Evolutionary conservation across 176 grass and related monocot genomes (phyloP), one percentile per base, ranked within the genome.

Genomic region (Oryza longistaminata): DNA sequence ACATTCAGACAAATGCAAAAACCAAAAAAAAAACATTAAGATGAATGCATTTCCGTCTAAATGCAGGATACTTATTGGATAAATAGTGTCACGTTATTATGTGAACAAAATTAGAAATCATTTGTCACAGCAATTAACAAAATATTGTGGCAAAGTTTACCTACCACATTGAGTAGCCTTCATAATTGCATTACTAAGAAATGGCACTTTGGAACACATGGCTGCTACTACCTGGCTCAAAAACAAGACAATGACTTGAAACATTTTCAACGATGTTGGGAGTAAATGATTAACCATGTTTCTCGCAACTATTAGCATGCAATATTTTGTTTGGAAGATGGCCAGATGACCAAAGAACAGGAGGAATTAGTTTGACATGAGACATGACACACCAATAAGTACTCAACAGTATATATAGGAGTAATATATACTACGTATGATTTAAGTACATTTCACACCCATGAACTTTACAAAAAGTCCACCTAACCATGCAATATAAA

Each of bases 201-300:
- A 90, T 82, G 94, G 94, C 82, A 97, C 88, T 85, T 97, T 97
- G 3, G 92, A 97, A 82, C 94, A 97, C 92, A 97, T 92, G 84
- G 94, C 87, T 79, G 87, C 94, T 48, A 97, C 69, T 42, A 92
- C 83, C 94, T 97, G 76, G 24, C 67, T 71, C 71, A 79, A 71
- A 71, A 26, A 82, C 26, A 86, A 66, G 35, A 64, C 65, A 43
- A 78, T 60, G 46, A 55, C 9, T 58, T 37, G 25, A 35, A 61
- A 60, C 5, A 19, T 70, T 31, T 29, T 6, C 45, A 74, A 4
- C 14, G 19, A 25, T 14, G 3, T 26, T 66, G 3, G 45, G 31
- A 53, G 29, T 50, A 65, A 53, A 21, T 77, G n/a, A 84, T 66
- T 35, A 84, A 15, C 31, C 19, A 42, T 5, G 11, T 48, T 73